These are phyloP conservation scores for Metarhizium anisopliae DNA, from an alignment of 2,329 filamentous ascomycete genomes.

Conservation along the genomic window DNA sequence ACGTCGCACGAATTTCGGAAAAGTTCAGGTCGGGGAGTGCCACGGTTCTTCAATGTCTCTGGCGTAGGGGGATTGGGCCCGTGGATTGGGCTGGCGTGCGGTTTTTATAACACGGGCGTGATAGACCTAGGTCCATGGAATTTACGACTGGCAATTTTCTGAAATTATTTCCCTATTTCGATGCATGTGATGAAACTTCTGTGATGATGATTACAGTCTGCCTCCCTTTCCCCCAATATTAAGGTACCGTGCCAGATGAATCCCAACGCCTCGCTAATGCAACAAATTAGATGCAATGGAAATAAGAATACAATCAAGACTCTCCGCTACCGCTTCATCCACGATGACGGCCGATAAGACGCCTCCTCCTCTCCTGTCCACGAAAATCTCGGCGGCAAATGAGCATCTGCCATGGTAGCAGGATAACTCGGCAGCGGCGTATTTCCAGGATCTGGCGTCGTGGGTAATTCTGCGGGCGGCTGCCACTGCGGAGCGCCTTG, in stretches of 20 bases:
- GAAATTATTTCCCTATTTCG: neutral
- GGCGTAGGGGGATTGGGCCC: constrained; percentile 21
- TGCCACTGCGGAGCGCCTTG: neutral
- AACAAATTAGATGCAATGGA: neutral
- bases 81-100: constrained; percentile 20
- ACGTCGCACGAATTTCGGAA: constrained; percentile 24
- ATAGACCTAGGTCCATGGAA: constrained; percentile 20
- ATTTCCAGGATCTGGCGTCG: constrained; percentile 18
- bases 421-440: constrained; percentile 26
- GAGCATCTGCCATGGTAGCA: constrained; percentile 4
- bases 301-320: neutral
- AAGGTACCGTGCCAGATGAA: neutral
- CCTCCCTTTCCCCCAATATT: neutral
- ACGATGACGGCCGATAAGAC: constrained; percentile 15
- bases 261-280: neutral
- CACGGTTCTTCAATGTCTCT: constrained; percentile 20
- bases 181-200: neutral
- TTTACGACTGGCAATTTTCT: constrained; percentile 20
- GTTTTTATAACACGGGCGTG: constrained; percentile 15
- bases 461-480: constrained; percentile 3
- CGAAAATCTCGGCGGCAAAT: constrained; percentile 14
- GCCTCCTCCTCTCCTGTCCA: constrained; percentile 21
- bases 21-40: constrained; percentile 22
- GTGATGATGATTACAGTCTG: neutral
- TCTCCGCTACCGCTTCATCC: neutral